phyloP scores from a whole-genome alignment of 2,329 filamentous ascomycete genomes.

The Verticillium isaacii region DNA sequence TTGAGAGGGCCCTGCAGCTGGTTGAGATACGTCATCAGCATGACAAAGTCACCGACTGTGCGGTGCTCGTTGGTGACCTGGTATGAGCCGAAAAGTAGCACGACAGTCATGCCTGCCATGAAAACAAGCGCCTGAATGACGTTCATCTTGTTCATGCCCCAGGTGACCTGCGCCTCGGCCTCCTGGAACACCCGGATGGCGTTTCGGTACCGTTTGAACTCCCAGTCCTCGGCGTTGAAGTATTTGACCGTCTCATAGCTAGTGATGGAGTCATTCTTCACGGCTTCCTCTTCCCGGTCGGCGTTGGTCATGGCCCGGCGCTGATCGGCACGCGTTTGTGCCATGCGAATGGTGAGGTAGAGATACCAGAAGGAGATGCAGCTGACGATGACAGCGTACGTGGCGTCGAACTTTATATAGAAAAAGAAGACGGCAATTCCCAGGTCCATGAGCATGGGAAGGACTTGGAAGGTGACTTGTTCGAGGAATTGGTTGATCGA shows the following conservation, averaged over 20 bases:
- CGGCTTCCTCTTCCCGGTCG: constrained; percentile 89
- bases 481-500: constrained; percentile 96
- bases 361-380: constrained; percentile 95
- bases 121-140: constrained; percentile 77
- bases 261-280: constrained; percentile 97
- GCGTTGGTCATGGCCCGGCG: constrained; percentile 92
- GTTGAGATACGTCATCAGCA: constrained; percentile 70
- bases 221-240: constrained; percentile 79
- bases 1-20: constrained; percentile 79
- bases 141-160: constrained; percentile 75
- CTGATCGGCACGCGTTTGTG: constrained; percentile 85
- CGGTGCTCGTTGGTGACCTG: constrained; percentile 66
- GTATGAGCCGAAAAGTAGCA: constrained; percentile 70
- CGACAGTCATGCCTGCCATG: constrained; percentile 68
- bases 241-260: constrained; percentile 97
- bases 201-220: constrained; percentile 67
- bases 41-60: constrained; percentile 66
- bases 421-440: constrained; percentile 81
- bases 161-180: constrained; percentile 71
- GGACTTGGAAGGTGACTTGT: constrained; percentile 91
- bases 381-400: constrained; percentile 80
- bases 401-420: constrained; percentile 64
- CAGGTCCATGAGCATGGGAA: constrained; percentile 91
- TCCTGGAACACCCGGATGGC: constrained; percentile 68
- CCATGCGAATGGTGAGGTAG: constrained; percentile 94